Evolutionary conservation across 345 rosid genomes (phyloP), one percentile per base, ranked within the genome.

Genomic region (Xanthoceras sorbifolium): DNA sequence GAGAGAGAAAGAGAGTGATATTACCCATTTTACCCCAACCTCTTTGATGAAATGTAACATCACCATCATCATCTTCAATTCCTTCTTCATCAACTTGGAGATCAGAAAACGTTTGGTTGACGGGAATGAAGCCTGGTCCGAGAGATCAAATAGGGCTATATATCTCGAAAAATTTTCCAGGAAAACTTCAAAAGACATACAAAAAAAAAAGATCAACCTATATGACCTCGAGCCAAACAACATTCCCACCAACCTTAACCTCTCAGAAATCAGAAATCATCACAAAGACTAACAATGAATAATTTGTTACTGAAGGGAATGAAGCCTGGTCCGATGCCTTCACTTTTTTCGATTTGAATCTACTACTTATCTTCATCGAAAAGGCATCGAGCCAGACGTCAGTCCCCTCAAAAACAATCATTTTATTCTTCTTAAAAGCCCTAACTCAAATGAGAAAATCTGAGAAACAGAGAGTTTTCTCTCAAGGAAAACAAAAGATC

Each of bases 101-200:
- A 32, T 2, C 31, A 61, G 79, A 55, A 77, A 72, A 68, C 54
- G 78, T 64, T 81, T 65, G 84, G 86, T 84, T 86, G 80, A 82
- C 82, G 81, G 89, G 89, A 84, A 84, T 86, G 89, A 86, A 86
- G 89, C 89, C 89, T 86, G 89, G 89, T 84, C 89, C 89, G 89
- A 86, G 89, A 86, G 80, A 83, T 84, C 85, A 82, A 17, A 36
- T 59, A 66, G 80, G 76, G 65, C 74, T 72, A 66, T 62, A 36
- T 64, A 29, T 36, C 26, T 28, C 46, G 17, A 67, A 64, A 55
- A 15, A 12, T 74, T 77, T 67, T n/a, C 54, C 55, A 0, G 26
- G 72, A 46, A 64, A 76, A 44, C 68, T 68, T 60, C 55, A 10
- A 36, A 5, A 36, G 8, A 3, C 17, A 72, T 6, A 26, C 64